A percentile compares a stretch with the other conserved stretches of the same genome.
Evolutionary conservation across 208 protist species (phyloP).

Genomic region (Endotrypanum monterogeii): DNA sequence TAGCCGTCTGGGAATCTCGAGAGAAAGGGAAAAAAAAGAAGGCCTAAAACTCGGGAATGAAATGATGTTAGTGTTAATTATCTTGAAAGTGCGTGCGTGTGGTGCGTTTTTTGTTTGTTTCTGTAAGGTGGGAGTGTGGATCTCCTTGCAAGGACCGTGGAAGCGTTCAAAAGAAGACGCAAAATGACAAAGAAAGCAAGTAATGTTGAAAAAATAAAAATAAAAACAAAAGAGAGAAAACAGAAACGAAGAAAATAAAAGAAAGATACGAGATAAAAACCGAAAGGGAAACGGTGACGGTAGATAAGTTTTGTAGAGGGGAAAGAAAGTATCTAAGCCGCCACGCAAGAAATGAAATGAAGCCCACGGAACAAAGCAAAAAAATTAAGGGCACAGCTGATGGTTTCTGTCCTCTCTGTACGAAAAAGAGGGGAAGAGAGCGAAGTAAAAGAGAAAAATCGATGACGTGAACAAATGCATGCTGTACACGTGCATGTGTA

Average conservation of each 20-base stretch:
- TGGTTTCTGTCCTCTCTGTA: neutral
- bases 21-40: neutral
- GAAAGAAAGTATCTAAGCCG: neutral
- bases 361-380: neutral
- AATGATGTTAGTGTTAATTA: neutral
- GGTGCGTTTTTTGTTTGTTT: too few relatives aligned
- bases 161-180: neutral
- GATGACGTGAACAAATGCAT: slow-evolving; percentile 7
- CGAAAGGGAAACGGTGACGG: neutral
- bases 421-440: neutral
- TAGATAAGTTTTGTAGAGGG: neutral
- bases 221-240: neutral
- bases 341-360: neutral
- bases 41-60: neutral
- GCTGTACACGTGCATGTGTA: neutral
- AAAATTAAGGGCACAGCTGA: neutral
- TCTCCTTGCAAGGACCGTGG: neutral
- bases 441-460: neutral
- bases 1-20: neutral
- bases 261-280: slow-evolving; percentile 3
- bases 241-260: neutral
- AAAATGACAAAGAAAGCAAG: neutral
- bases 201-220: neutral
- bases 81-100: neutral
- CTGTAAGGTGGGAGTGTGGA: neutral